A percentile compares a stretch with the other conserved stretches of the same genome.
These are phyloP conservation scores for Hyparrhenia diplandra DNA, from an alignment of 176 grass and related monocot genomes.

Conservation along the genomic window DNA sequence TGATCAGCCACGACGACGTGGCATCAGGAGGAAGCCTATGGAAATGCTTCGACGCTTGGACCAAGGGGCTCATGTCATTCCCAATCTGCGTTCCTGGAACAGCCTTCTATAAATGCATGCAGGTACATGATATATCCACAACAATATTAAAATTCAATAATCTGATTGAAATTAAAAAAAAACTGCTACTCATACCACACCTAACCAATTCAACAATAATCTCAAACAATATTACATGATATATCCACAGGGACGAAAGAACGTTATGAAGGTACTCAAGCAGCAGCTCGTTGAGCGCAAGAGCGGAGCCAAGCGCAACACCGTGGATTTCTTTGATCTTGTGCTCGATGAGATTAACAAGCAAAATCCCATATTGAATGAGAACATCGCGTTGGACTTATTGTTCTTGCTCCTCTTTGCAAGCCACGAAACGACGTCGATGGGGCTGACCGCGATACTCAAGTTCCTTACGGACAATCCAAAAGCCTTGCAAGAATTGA, in stretches of 20 bases:
- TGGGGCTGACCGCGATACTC: conserved; percentile 34
- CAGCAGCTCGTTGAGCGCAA: conserved; percentile 28
- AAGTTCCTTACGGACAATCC: conserved; percentile 11
- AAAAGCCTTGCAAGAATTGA: conserved; percentile 37
- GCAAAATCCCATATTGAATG: background rate
- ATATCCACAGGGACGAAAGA: conserved; percentile 36
- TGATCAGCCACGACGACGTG: conserved; percentile 15
- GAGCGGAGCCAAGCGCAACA: background rate
- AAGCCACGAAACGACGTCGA: conserved; percentile 47
- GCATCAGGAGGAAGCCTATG: conserved; percentile 25
- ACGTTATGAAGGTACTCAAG: conserved; percentile 30
- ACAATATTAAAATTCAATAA: too few species aligned
- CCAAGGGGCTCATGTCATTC: conserved; percentile 35
- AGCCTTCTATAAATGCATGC: conserved; percentile 42
- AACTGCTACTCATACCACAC: too few species aligned
- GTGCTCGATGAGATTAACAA: background rate
- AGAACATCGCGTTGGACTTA: background rate
- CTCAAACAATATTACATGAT: background rate
- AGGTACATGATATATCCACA: too few species aligned
- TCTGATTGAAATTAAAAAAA: too few species aligned
- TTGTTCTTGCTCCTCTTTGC: conserved; percentile 52
- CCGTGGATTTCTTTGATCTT: conserved; percentile 8
- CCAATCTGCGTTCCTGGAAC: conserved; percentile 45
- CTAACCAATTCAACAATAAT: too few species aligned
- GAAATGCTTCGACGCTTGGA: conserved; percentile 40